A percentile compares a stretch with the other conserved stretches of the same genome.
Conservation (phyloP, 2,329 filamentous ascomycete species). For the Aspergillus niger region DNA sequence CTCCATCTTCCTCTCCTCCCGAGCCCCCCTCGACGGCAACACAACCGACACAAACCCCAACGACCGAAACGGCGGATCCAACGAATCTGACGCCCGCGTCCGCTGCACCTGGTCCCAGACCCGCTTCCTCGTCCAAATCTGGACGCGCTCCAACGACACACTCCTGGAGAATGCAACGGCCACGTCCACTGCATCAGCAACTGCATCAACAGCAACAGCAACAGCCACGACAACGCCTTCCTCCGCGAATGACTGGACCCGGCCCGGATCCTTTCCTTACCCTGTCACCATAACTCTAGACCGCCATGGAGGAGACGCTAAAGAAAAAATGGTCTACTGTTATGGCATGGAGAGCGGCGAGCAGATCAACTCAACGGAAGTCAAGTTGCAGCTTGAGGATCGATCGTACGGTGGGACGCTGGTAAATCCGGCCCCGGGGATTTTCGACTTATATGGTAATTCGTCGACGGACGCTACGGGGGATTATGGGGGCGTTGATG, state of each 20-base stretch:
- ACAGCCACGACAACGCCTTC: conserved; percentile 24
- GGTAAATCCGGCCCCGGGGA: conserved; percentile 53
- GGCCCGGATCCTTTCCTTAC: conserved; percentile 63
- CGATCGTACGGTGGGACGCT: conserved; percentile 53
- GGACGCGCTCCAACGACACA: conserved; percentile 53
- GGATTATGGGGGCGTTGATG: conserved; percentile 56
- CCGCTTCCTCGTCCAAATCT: conserved; percentile 63
- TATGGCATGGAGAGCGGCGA: conserved; percentile 56
- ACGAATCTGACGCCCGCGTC: conserved; percentile 47
- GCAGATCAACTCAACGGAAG: conserved; percentile 48
- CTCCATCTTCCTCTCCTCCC: conserved; percentile 75
- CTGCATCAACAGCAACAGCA: conserved; percentile 18
- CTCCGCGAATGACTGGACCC: conserved; percentile 49
- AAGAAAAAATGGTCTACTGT: conserved; percentile 62
- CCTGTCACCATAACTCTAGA: conserved; percentile 62
- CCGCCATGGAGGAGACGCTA: conserved; percentile 58
- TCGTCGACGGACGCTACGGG: conserved; percentile 19
- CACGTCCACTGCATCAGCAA: conserved; percentile 16
- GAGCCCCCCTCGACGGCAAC: conserved; percentile 48
- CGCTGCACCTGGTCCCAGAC: conserved; percentile 64
- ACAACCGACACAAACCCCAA: conserved; percentile 46
- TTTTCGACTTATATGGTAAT: conserved; percentile 36
- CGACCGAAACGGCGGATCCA: conserved; percentile 50
- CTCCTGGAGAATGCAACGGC: conserved; percentile 24
- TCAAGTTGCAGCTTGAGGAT: conserved; percentile 56